These are phyloP conservation scores for Trypanosoma melophagium DNA, from an alignment of 208 protist species.

Conservation along the genomic window DNA sequence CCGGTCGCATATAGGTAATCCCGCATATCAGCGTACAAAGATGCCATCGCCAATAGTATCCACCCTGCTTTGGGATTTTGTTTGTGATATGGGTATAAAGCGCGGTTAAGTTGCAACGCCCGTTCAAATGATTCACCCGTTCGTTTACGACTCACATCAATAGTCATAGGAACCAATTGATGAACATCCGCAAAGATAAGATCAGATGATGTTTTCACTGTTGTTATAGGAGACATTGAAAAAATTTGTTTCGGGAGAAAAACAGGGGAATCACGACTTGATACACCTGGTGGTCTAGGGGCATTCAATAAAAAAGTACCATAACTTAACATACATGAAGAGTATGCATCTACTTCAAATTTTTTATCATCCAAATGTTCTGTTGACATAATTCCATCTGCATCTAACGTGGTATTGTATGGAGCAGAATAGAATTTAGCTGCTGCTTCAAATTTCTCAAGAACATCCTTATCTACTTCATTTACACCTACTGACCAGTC, in stretches of 20 bases:
- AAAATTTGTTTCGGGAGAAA: conserved; percentile 81
- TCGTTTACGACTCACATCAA: conserved; percentile 52
- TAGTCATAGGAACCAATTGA: conserved; percentile 31
- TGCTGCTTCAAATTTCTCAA: conserved; percentile 45
- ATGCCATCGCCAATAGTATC: conserved; percentile 73
- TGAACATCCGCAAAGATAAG: conserved; percentile 58
- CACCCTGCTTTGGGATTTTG: conserved; percentile 63
- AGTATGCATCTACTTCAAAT: conserved; percentile 65
- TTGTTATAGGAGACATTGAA: conserved; percentile 57
- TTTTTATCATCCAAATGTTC: conserved; percentile 37
- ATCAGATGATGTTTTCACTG: conserved; percentile 56
- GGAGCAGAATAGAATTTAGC: conserved; percentile 66
- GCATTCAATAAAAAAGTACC: conserved; percentile 72
- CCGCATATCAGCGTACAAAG: conserved; percentile 83
- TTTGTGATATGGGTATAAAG: conserved; percentile 52
- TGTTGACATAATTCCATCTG: conserved; percentile 75
- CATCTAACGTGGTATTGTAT: conserved; percentile 60
- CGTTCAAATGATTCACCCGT: conserved; percentile 67
- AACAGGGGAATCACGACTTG: conserved; percentile 59
- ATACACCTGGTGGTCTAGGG: conserved; percentile 34
- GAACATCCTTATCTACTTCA: conserved; percentile 43
- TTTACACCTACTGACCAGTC: conserved; percentile 49
- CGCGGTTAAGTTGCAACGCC: conserved; percentile 73
- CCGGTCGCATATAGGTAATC: conserved; percentile 89
- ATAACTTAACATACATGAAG: conserved; percentile 59